A percentile compares a stretch with the other conserved stretches of the same genome.
Conservation (phyloP, 2,329 filamentous ascomycete species). For the Aureobasidium lini region DNA sequence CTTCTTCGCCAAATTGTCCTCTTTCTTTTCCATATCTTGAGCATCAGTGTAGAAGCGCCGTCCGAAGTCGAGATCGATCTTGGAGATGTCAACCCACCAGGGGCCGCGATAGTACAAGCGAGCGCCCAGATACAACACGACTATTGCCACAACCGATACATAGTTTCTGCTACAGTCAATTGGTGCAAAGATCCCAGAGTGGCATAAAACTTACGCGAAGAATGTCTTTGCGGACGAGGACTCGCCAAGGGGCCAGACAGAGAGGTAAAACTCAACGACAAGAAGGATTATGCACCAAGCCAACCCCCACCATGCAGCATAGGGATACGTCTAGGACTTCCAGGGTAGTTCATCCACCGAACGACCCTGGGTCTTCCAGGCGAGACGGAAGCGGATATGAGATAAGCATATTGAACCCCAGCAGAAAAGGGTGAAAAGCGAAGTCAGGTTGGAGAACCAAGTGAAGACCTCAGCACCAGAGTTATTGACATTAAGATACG, state of each 20-base stretch:
- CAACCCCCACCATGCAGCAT: conserved; percentile 38
- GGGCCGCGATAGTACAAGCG: conserved; percentile 34
- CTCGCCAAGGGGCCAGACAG: conserved; percentile 37
- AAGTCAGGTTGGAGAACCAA: conserved; percentile 57
- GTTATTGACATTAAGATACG: conserved; percentile 31
- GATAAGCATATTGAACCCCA: conserved; percentile 64
- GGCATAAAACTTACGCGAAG: conserved; percentile 28
- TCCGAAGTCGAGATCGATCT: conserved; percentile 31
- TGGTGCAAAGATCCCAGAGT: too few relatives aligned
- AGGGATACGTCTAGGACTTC: conserved; percentile 37
- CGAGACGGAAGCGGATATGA: conserved; percentile 62
- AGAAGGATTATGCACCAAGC: conserved; percentile 39
- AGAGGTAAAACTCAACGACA: conserved; percentile 42
- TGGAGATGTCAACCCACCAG: conserved; percentile 28
- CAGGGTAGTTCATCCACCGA: conserved; percentile 43
- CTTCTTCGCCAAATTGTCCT: neutral
- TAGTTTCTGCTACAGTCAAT: conserved; percentile 27
- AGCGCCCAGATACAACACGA: conserved; percentile 36
- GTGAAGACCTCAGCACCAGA: conserved; percentile 32
- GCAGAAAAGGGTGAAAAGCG: conserved; percentile 63
- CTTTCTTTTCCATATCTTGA: conserved; percentile 7
- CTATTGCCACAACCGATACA: conserved; percentile 36
- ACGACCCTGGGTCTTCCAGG: conserved; percentile 54
- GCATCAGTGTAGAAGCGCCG: conserved; percentile 23
- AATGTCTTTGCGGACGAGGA: conserved; percentile 33